A percentile compares a stretch with the other conserved stretches of the same genome.
Evolutionary conservation across 805 yeast genomes (phyloP).

Genomic region (Pichia phayaonensis): DNA sequence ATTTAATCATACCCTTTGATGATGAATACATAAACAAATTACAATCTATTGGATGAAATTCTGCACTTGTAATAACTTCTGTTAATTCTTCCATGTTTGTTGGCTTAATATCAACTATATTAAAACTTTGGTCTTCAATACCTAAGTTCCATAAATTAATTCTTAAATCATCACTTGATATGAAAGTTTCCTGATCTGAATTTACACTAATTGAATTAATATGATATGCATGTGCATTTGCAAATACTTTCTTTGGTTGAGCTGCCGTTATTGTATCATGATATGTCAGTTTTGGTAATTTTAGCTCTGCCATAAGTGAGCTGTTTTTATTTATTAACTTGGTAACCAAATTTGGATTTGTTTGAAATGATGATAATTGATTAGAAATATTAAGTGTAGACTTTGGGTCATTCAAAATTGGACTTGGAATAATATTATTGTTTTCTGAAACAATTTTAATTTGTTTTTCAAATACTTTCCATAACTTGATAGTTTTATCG

Average conservation of each 20-base stretch:
- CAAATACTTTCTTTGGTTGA: constrained; percentile 81
- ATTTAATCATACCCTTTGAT: constrained; percentile 89
- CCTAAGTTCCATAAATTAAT: constrained; percentile 93
- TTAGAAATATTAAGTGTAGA: constrained; percentile 14
- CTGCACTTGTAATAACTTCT: constrained; percentile 94
- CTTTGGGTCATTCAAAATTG: neutral
- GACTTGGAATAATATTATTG: constrained; percentile 8
- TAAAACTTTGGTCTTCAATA: constrained; percentile 90
- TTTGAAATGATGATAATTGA: constrained; percentile 23
- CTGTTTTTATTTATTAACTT: constrained; percentile 1
- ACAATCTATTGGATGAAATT: constrained; percentile 90
- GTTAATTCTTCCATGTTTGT: constrained; percentile 98
- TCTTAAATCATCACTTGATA: constrained; percentile 89
- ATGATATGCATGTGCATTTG: constrained; percentile 97
- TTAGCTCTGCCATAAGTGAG: constrained; percentile 35
- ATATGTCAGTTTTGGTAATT: constrained; percentile 80
- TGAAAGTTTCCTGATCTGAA: constrained; percentile 92
- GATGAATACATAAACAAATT: constrained; percentile 92
- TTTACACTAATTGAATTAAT: constrained; percentile 92
- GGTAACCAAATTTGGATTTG: constrained; percentile 18
- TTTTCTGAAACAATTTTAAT: constrained; percentile 89
- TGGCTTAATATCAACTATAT: constrained; percentile 96
- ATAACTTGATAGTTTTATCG: constrained; percentile 95
- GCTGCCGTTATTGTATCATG: constrained; percentile 96
- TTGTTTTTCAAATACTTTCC: constrained; percentile 92